These are phyloP conservation scores for Nakazawaea wickerhamii DNA, from an alignment of 805 yeast genomes.

Conservation along the genomic window DNA sequence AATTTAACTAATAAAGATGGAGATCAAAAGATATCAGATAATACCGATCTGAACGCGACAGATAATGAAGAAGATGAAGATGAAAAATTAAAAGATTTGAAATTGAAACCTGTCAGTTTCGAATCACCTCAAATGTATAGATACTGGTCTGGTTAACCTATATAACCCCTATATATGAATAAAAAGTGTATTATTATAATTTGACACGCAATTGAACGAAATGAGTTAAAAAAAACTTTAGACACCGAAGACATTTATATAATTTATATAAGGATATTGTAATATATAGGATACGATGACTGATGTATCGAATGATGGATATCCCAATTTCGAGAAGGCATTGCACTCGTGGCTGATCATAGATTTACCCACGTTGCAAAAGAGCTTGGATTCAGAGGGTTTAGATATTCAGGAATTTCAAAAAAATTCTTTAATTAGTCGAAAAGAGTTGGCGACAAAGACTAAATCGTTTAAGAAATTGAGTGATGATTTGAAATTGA, in stretches of 20 bases:
- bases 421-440: conserved; percentile 54
- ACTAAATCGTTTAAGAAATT: conserved; percentile 85
- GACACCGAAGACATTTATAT: no score
- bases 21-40: conserved; percentile 4
- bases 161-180: no score
- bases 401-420: conserved; percentile 67
- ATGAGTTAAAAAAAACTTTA: no score
- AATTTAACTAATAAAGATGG: conserved; percentile 18
- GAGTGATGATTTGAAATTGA: conserved; percentile 59
- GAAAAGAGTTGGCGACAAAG: conserved; percentile 73
- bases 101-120: conserved; percentile 49
- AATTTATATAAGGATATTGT: no score
- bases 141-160: conserved; percentile 62
- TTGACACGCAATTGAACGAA: no score
- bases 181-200: no score
- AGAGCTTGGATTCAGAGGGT: conserved; percentile 68
- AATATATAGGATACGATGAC: no score
- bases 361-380: conserved; percentile 65
- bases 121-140: conserved; percentile 60
- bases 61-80: conserved; percentile 19
- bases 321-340: conserved; percentile 43
- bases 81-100: conserved; percentile 27
- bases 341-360: conserved; percentile 71
- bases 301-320: conserved; percentile 1
- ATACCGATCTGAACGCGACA: conserved; percentile 12